Percentiles rank a stretch among this genome's conserved stretches.
phyloP scores from a whole-genome alignment of 345 rosid genomes.

The Boechera stricta region DNA sequence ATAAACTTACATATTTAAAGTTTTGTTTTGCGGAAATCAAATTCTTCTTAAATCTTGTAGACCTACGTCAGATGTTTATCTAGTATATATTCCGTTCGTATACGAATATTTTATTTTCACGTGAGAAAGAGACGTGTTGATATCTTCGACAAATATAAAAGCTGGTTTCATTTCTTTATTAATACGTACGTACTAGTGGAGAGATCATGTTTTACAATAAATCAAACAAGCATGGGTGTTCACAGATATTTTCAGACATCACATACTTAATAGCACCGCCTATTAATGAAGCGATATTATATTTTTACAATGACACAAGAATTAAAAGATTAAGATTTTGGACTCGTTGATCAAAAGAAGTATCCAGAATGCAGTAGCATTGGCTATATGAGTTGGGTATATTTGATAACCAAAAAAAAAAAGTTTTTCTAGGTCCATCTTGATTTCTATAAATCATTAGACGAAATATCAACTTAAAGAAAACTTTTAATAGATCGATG shows the following conservation, averaged over 20 bases:
- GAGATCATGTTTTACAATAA: conserved; percentile 33
- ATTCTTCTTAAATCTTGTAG: background rate
- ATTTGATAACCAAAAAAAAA: too few relatives aligned
- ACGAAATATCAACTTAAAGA: background rate
- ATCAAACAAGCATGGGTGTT: conserved; percentile 30
- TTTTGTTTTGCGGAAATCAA: background rate
- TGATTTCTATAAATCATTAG: background rate
- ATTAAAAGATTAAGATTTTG: background rate
- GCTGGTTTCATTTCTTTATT: conserved; percentile 3
- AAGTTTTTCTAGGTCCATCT: background rate
- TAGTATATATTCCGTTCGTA: background rate
- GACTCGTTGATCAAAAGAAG: background rate
- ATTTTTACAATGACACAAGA: background rate
- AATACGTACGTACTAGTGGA: conserved; percentile 10
- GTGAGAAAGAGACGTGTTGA: conserved; percentile 24
- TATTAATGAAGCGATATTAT: conserved; percentile 26
- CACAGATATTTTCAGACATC: conserved; percentile 33
- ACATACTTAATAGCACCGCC: conserved; percentile 38
- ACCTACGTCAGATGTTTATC: conserved; percentile 16
- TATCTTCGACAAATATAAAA: conserved; percentile 23
- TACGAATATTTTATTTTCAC: conserved; percentile 10
- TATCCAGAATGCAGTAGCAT: background rate
- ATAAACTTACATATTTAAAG: background rate
- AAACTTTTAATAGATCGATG: background rate
- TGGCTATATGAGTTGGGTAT: background rate